Conservation (phyloP, 2,329 filamentous ascomycete species). For the Aspergillus pseudoglaucus region DNA sequence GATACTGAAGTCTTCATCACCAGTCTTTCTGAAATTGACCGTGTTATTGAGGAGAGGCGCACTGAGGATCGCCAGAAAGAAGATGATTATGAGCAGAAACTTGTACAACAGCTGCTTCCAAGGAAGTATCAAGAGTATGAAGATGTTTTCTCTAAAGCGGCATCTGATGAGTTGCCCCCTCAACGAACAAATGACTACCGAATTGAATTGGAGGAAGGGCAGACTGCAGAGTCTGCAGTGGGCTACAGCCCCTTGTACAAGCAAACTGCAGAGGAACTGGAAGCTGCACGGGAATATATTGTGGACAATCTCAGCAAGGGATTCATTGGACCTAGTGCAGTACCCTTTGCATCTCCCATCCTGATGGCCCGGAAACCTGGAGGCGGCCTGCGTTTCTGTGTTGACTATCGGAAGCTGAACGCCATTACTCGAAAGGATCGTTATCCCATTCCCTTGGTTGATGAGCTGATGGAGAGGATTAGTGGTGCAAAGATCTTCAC, state of each 20-base stretch:
- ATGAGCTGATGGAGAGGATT: constrained; percentile 16
- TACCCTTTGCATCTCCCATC: not conserved
- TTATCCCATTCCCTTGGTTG: constrained; percentile 20
- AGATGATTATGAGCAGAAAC: not conserved
- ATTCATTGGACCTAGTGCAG: not conserved
- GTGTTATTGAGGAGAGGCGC: not conserved
- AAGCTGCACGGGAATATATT: not conserved
- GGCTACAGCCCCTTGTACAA: not conserved
- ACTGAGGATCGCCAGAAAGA: not conserved
- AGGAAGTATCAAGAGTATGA: not conserved
- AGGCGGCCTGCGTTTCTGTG: constrained; percentile 10
- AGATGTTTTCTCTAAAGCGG: not conserved
- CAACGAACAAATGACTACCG: not conserved
- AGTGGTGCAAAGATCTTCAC: constrained; percentile 8
- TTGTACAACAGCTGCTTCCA: not conserved
- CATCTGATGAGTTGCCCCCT: not conserved
- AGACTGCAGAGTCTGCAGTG: not conserved
- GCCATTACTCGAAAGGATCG: constrained; percentile 25
- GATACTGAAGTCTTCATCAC: not conserved
- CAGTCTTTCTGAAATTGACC: not conserved
- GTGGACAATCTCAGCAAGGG: not conserved
- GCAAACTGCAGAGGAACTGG: not conserved
- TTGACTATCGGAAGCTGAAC: constrained; percentile 28
- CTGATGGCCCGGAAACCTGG: not conserved
- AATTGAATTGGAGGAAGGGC: not conserved